A percentile compares a stretch with the other conserved stretches of the same genome.
phyloP scores from a whole-genome alignment of 1,284 basidiomycete species.

The Pterula multifida region DNA sequence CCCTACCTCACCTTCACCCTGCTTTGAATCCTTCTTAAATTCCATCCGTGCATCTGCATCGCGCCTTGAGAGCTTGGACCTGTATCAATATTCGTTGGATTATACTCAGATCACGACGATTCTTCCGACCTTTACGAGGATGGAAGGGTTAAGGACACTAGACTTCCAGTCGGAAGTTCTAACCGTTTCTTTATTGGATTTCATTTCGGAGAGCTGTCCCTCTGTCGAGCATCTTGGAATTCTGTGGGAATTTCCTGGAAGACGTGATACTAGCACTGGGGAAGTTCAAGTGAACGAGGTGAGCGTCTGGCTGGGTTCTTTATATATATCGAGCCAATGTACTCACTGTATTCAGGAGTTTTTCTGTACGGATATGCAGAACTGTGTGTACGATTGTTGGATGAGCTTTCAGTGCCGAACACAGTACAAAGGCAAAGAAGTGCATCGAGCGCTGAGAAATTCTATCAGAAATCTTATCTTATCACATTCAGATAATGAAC shows the following conservation, averaged over 20 bases:
- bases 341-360: neutral
- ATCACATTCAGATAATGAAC: too few species aligned
- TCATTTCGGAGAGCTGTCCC: neutral
- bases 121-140: neutral
- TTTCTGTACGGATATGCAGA: neutral
- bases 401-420: neutral
- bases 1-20: neutral
- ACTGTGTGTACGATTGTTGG: neutral
- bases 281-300: neutral
- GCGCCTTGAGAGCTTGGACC: neutral
- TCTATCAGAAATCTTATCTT: neutral
- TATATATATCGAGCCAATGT: neutral
- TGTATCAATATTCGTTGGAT: neutral
- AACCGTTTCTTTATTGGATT: neutral
- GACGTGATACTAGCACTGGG: too few species aligned
- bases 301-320: neutral
- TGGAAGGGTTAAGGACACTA: neutral
- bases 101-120: neutral
- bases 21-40: neutral
- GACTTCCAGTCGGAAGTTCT: neutral
- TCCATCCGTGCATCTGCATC: neutral
- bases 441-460: neutral
- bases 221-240: neutral
- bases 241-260: neutral
- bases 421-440: neutral